Evolutionary conservation across 2,329 filamentous ascomycete genomes (phyloP).

Genomic region (Botrytis byssoidea): DNA sequence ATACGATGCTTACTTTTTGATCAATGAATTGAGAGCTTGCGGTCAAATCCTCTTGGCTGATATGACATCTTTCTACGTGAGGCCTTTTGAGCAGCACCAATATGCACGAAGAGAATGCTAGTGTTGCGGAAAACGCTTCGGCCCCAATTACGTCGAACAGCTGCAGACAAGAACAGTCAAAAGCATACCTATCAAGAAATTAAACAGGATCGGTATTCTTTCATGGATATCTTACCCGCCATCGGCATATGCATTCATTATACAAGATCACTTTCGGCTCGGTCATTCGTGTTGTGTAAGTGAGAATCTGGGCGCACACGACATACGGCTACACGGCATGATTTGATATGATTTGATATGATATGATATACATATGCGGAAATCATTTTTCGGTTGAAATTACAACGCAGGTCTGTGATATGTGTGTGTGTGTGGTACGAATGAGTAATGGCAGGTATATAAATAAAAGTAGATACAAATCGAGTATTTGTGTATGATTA

Average conservation of each 20-base stretch:
- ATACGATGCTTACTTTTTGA: conserved; percentile 16
- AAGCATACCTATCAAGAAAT: background rate
- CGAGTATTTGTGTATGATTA: too few relatives aligned
- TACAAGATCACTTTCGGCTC: background rate
- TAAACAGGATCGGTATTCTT: background rate
- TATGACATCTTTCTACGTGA: background rate
- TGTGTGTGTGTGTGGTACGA: background rate
- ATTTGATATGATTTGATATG: background rate
- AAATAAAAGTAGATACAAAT: background rate
- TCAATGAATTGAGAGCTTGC: background rate
- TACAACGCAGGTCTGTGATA: background rate
- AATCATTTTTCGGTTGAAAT: background rate
- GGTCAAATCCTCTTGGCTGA: background rate
- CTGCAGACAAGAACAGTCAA: background rate
- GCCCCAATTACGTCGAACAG: background rate
- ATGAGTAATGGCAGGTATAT: background rate
- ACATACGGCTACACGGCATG: background rate
- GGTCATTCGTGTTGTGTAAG: background rate
- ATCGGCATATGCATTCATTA: background rate
- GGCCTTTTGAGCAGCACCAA: background rate
- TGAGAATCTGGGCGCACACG: background rate
- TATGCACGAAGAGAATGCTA: background rate
- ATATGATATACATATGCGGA: background rate
- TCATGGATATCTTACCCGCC: background rate
- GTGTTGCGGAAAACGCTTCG: background rate